These are phyloP conservation scores for Hemerocallis citrina DNA, from an alignment of 106 monocot genomes.

Conservation along the genomic window DNA sequence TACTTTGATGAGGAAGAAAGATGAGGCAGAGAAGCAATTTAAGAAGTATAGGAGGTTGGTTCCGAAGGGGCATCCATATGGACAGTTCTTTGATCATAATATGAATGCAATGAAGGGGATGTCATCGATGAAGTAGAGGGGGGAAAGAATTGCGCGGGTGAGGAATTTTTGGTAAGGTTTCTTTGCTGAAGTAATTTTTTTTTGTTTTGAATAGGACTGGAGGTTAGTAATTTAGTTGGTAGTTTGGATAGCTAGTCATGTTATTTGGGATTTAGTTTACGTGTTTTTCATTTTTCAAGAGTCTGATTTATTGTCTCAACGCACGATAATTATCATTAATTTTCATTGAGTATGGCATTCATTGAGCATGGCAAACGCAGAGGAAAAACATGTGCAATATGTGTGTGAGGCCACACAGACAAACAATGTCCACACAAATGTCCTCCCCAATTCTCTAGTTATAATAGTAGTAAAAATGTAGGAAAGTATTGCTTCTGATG, in stretches of 20 bases:
- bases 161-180: background rate
- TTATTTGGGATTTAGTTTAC: too few relatives aligned
- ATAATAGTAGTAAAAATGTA: too few relatives aligned
- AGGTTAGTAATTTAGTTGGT: background rate
- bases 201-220: background rate
- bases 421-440: too few relatives aligned
- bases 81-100: slow-evolving; percentile 38
- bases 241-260: background rate
- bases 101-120: slow-evolving; percentile 44
- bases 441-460: too few relatives aligned
- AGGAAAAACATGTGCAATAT: too few relatives aligned
- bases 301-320: too few relatives aligned
- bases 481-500: too few relatives aligned
- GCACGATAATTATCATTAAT: too few relatives aligned
- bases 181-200: background rate
- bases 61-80: slow-evolving; percentile 58
- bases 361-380: too few relatives aligned
- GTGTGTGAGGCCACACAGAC: too few relatives aligned
- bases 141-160: background rate
- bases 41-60: slow-evolving; percentile 52
- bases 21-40: slow-evolving; percentile 61
- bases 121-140: slow-evolving; percentile 25
- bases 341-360: too few relatives aligned
- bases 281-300: too few relatives aligned
- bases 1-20: slow-evolving; percentile 38